phyloP scores from a whole-genome alignment of 2,329 filamentous ascomycete genomes.

The Corynespora cassiicola region DNA sequence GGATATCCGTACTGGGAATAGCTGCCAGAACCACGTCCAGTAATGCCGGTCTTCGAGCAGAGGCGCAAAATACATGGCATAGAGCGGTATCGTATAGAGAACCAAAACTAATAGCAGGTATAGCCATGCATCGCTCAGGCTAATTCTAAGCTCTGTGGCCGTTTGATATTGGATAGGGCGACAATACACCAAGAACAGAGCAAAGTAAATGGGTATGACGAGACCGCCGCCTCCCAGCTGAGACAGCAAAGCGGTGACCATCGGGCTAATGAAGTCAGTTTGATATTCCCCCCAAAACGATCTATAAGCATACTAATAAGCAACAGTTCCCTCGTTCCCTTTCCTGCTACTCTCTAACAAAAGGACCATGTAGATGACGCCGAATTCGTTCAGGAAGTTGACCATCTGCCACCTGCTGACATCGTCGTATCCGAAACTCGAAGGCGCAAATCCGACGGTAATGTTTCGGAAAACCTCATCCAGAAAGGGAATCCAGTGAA shows the following conservation, averaged over 20 bases:
- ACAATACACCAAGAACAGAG: constrained; percentile 8
- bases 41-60: constrained; percentile 13
- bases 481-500: constrained; percentile 13
- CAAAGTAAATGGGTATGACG: constrained; percentile 14
- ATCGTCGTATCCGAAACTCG: constrained; percentile 15
- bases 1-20: constrained; percentile 14
- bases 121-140: constrained; percentile 8
- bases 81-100: constrained; percentile 8
- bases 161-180: neutral
- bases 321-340: constrained; percentile 2
- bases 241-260: constrained; percentile 7
- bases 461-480: constrained; percentile 16
- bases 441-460: constrained; percentile 19
- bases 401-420: constrained; percentile 19
- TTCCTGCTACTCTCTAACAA: constrained; percentile 11
- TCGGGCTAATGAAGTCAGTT: constrained; percentile 6
- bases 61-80: constrained; percentile 10
- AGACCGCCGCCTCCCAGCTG: constrained; percentile 19
- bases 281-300: neutral
- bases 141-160: constrained; percentile 4
- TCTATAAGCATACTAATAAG: constrained; percentile 11
- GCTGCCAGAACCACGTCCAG: constrained; percentile 23
- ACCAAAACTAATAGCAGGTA: constrained; percentile 6
- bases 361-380: constrained; percentile 13
- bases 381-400: constrained; percentile 14